Conservation (phyloP, 352 stramenopile species). For the Hyaloperonospora brassicae region DNA sequence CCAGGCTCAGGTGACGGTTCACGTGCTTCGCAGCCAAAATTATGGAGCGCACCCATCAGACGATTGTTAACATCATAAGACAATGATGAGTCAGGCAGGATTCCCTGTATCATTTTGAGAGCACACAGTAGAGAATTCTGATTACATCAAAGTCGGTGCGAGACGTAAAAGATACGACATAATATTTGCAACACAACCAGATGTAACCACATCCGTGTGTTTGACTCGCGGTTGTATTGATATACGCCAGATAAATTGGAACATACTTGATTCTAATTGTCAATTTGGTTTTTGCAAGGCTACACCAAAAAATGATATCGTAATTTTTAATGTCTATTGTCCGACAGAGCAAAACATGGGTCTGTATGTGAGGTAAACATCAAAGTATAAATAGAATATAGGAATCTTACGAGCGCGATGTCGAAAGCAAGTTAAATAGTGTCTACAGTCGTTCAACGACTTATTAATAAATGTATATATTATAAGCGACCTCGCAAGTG, state of each 20-base stretch:
- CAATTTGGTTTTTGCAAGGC: not conserved
- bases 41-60: not conserved
- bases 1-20: not conserved
- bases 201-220: not conserved
- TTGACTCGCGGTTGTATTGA: not conserved
- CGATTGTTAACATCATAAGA: not conserved
- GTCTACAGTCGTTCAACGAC: too few relatives aligned
- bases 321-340: constrained; percentile 21
- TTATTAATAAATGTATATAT: too few relatives aligned
- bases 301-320: constrained; percentile 20
- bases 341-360: not conserved
- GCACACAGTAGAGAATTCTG: not conserved
- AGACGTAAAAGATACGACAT: not conserved
- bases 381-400: constrained; percentile 1
- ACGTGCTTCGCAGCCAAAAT: not conserved
- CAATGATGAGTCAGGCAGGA: constrained; percentile 1
- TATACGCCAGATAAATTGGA: not conserved
- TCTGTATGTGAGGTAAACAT: not conserved
- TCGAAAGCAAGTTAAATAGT: too few relatives aligned
- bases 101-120: not conserved
- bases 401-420: not conserved
- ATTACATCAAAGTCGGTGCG: constrained; percentile 3
- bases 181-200: not conserved
- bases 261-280: not conserved
- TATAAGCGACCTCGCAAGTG: too few relatives aligned